These are phyloP conservation scores for Hawksworthiomyces lignivorus DNA, from an alignment of 2,329 filamentous ascomycete species.

Conservation along the genomic window DNA sequence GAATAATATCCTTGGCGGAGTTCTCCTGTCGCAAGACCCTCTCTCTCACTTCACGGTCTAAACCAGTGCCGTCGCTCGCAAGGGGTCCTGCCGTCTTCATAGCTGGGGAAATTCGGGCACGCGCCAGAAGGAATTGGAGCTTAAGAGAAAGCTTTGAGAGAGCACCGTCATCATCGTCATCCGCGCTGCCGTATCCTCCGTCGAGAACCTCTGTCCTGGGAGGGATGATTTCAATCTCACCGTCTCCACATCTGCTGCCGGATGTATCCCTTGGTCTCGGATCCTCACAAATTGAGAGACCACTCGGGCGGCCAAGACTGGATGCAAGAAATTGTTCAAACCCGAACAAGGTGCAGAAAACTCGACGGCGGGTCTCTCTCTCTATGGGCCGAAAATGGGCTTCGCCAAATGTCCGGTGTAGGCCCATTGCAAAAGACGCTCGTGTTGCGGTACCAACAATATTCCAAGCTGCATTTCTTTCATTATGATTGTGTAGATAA, in stretches of 20 bases:
- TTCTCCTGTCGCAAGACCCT: neutral
- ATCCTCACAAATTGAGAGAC: neutral
- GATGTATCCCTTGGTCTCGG: too few species aligned
- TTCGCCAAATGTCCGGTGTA: neutral
- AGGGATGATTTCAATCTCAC: neutral
- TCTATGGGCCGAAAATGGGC: neutral
- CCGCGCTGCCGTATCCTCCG: neutral
- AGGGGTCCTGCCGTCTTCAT: constrained; percentile 2
- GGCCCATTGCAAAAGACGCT: constrained; percentile 1
- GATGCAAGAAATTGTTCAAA: constrained; percentile 3
- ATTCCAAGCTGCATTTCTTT: constrained; percentile 2
- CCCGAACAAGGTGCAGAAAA: constrained; percentile 4
- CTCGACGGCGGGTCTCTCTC: neutral
- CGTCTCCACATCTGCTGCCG: neutral
- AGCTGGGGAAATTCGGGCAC: neutral
- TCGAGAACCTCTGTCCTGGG: neutral
- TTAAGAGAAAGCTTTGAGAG: neutral
- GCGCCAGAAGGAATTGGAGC: neutral
- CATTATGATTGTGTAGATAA: constrained; percentile 5
- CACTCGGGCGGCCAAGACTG: neutral
- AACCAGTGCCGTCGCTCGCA: too few species aligned
- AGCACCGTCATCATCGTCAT: constrained; percentile 4
- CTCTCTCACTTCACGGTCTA: too few species aligned
- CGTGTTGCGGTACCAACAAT: constrained; percentile 1
- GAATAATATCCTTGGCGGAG: neutral